Evolutionary conservation across 495 filamentous ascomycete genomes (phyloP).

Genomic region (Neurospora terricola): DNA sequence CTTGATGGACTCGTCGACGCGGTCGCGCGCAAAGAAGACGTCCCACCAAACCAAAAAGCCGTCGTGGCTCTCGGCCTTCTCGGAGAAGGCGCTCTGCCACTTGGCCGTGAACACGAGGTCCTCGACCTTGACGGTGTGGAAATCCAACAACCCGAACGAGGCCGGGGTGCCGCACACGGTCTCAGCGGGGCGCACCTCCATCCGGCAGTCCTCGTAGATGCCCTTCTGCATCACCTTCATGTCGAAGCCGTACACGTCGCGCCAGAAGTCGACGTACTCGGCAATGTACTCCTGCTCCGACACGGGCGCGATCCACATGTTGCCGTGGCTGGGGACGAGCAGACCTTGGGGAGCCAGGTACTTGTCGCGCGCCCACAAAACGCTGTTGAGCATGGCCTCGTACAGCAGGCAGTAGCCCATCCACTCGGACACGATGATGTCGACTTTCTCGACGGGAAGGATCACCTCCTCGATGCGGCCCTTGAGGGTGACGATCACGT

Average conservation of each 20-base stretch:
- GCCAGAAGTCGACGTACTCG: slow-evolving; percentile 91
- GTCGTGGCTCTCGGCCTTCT: slow-evolving; percentile 48
- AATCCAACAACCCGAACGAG: slow-evolving; percentile 65
- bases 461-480: slow-evolving; percentile 94
- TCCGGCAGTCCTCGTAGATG: slow-evolving; percentile 74
- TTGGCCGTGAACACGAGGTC: slow-evolving; percentile 69
- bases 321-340: slow-evolving; percentile 86
- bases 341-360: slow-evolving; percentile 75
- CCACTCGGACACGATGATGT: slow-evolving; percentile 99
- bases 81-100: slow-evolving; percentile 39
- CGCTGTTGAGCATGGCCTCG: slow-evolving; percentile 96
- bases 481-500: slow-evolving; percentile 81
- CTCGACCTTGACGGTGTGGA: slow-evolving; percentile 62
- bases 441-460: slow-evolving; percentile 82
- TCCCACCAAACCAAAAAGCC: slow-evolving; percentile 75
- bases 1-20: slow-evolving; percentile 8
- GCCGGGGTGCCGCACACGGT: slow-evolving; percentile 69
- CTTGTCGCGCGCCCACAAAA: slow-evolving; percentile 84
- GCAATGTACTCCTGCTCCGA: slow-evolving; percentile 82
- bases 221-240: slow-evolving; percentile 80
- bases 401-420: slow-evolving; percentile 99
- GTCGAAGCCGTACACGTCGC: slow-evolving; percentile 97
- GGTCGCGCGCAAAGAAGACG: slow-evolving; percentile 56
- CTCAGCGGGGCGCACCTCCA: slow-evolving; percentile 68
- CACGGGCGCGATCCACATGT: slow-evolving; percentile 80